Percentiles rank a stretch among this genome's conserved stretches.
Conservation (phyloP, 2,329 filamentous ascomycete genomes). For the Cladophialophora exuberans region DNA sequence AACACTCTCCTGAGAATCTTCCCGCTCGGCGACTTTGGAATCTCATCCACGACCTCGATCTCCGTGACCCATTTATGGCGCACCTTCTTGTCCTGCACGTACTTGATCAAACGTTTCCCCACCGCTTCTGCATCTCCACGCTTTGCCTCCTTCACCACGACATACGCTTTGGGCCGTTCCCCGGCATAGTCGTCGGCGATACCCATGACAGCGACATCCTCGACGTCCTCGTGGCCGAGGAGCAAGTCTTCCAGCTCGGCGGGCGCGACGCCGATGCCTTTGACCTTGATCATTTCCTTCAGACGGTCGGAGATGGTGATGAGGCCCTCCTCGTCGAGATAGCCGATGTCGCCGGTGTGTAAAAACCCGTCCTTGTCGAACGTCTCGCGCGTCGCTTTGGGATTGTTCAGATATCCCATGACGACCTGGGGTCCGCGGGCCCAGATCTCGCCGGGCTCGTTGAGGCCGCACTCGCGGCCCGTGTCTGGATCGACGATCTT, state of each 20-base stretch:
- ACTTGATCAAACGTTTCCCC: conserved; percentile 30
- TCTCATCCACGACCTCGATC: conserved; percentile 53
- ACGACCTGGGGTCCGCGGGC: conserved; percentile 81
- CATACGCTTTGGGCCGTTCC: conserved; percentile 45
- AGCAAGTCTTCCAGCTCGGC: conserved; percentile 53
- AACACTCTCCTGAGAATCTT: conserved; percentile 49
- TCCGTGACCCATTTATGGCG: conserved; percentile 41
- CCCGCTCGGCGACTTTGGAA: conserved; percentile 55
- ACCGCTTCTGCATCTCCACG: conserved; percentile 17
- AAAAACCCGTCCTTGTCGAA: conserved; percentile 64
- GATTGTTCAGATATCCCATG: conserved; percentile 75
- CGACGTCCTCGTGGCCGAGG: conserved; percentile 48
- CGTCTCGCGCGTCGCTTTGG: conserved; percentile 69
- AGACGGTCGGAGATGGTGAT: conserved; percentile 75
- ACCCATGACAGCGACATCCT: conserved; percentile 53
- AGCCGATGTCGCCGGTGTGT: conserved; percentile 69
- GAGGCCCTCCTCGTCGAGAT: conserved; percentile 59
- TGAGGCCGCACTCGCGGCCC: conserved; percentile 56
- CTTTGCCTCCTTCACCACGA: conserved; percentile 40
- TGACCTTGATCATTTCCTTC: conserved; percentile 61
- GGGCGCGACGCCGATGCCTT: conserved; percentile 50
- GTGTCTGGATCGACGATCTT: conserved; percentile 58
- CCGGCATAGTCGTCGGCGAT: conserved; percentile 42
- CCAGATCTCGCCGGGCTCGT: conserved; percentile 64
- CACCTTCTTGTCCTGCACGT: conserved; percentile 46